phyloP scores from a whole-genome alignment of 2,329 filamentous ascomycete genomes.

The Pyrenophora graminea region DNA sequence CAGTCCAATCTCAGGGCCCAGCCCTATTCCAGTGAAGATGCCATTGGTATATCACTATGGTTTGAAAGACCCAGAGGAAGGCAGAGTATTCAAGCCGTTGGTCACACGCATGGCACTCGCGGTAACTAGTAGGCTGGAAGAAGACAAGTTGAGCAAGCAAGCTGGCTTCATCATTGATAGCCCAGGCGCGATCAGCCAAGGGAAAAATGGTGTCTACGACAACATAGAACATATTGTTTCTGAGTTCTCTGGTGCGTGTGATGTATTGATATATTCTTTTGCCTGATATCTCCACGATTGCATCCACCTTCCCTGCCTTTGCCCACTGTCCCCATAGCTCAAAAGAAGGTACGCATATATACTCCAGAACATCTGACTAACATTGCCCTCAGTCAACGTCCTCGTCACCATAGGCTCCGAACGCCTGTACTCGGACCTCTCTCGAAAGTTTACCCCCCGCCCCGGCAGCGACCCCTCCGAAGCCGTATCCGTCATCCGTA shows the following conservation, averaged over 20 bases:
- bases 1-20: conserved; percentile 88
- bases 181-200: conserved; percentile 69
- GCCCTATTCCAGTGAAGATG: conserved; percentile 84
- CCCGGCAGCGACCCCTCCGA: conserved; percentile 61
- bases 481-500: conserved; percentile 71
- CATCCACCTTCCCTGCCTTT: not conserved
- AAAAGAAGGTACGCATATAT: conserved; percentile 1
- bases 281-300: not conserved
- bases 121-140: conserved; percentile 74
- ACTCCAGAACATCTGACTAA: conserved; percentile 23
- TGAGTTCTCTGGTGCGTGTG: conserved; percentile 63
- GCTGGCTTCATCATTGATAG: conserved; percentile 87
- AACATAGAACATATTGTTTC: conserved; percentile 78
- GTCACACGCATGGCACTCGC: conserved; percentile 77
- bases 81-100: conserved; percentile 71
- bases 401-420: conserved; percentile 83
- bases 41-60: conserved; percentile 92
- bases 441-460: conserved; percentile 64
- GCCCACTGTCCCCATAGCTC: not conserved
- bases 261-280: conserved; percentile 22
- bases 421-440: conserved; percentile 73
- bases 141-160: conserved; percentile 71
- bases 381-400: conserved; percentile 65
- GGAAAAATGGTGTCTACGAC: conserved; percentile 69
- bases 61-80: conserved; percentile 70